These are phyloP conservation scores for Microbotryum violaceum DNA, from an alignment of 1,284 basidiomycete genomes.

Conservation along the genomic window DNA sequence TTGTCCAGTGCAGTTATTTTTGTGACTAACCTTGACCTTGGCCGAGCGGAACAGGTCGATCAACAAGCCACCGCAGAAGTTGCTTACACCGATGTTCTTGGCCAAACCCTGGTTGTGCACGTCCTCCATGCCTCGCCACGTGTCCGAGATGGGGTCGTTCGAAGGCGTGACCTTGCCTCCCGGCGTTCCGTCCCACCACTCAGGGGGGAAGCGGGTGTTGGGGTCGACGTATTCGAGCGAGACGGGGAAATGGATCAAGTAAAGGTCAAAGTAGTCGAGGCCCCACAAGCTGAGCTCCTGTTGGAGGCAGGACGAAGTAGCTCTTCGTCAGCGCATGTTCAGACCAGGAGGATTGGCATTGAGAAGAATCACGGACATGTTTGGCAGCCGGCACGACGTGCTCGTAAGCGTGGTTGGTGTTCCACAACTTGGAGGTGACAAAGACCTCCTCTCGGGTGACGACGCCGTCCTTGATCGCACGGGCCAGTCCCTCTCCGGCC, in stretches of 20 bases:
- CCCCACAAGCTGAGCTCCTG: conserved; percentile 58
- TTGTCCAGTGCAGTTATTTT: not conserved
- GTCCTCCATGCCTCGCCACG: conserved; percentile 65
- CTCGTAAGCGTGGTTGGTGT: conserved; percentile 62
- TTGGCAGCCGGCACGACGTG: conserved; percentile 53
- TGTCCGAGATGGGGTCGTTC: conserved; percentile 63
- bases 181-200: conserved; percentile 55
- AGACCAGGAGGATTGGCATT: no score
- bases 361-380: conserved; percentile 35
- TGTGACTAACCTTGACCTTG: conserved; percentile 50
- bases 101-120: conserved; percentile 45
- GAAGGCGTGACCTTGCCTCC: conserved; percentile 38
- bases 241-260: conserved; percentile 64
- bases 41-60: conserved; percentile 53
- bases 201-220: conserved; percentile 63
- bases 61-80: conserved; percentile 34
- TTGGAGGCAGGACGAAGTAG: conserved; percentile 40
- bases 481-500: conserved; percentile 42
- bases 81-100: conserved; percentile 62
- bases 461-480: conserved; percentile 44
- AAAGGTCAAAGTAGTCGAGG: conserved; percentile 49
- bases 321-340: no score
- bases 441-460: conserved; percentile 46
- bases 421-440: conserved; percentile 40
- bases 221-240: conserved; percentile 67